Conservation (phyloP, 495 filamentous ascomycete genomes). For the Polyplosphaeria fusca region DNA sequence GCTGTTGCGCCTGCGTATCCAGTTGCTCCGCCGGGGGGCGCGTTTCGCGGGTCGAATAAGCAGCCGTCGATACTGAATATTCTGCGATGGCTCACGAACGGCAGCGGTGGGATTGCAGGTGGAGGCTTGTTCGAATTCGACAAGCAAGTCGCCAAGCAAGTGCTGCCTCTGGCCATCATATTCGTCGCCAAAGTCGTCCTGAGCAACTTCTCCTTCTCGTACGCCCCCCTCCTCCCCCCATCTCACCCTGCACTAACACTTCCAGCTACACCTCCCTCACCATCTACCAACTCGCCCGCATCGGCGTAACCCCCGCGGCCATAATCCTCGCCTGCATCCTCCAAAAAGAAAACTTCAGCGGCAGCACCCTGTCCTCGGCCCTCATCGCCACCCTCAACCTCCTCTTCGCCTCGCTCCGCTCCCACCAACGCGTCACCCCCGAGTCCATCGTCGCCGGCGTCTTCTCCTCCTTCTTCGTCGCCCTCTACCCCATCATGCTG, state of each 20-base stretch:
- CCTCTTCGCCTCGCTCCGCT: conserved; percentile 44
- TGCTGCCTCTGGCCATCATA: conserved; percentile 47
- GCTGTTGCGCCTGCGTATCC: conserved; percentile 44
- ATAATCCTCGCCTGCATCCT: conserved; percentile 48
- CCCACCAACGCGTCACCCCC: conserved; percentile 45
- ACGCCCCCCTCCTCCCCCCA: conserved; percentile 13
- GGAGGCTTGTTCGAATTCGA: conserved; percentile 53
- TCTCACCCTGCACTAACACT: conserved; percentile 1
- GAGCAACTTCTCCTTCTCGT: conserved; percentile 53
- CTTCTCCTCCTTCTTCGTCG: conserved; percentile 51
- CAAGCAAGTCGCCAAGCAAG: conserved; percentile 40
- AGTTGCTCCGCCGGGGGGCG: conserved; percentile 21
- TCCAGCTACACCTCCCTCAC: conserved; percentile 47
- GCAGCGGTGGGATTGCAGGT: conserved; percentile 51
- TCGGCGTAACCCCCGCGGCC: conserved; percentile 46
- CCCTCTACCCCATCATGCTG: conserved; percentile 50
- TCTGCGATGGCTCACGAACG: conserved; percentile 28
- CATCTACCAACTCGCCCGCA: conserved; percentile 50
- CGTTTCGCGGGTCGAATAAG: conserved; percentile 19
- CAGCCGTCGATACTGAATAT: conserved; percentile 23
- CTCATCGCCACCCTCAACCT: conserved; percentile 51
- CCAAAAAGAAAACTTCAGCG: conserved; percentile 43
- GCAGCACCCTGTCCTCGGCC: conserved; percentile 48
- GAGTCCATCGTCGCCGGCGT: conserved; percentile 52
- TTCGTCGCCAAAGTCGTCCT: conserved; percentile 49